phyloP scores from a whole-genome alignment of 495 filamentous ascomycete genomes.

The Ascobolus immersus region DNA sequence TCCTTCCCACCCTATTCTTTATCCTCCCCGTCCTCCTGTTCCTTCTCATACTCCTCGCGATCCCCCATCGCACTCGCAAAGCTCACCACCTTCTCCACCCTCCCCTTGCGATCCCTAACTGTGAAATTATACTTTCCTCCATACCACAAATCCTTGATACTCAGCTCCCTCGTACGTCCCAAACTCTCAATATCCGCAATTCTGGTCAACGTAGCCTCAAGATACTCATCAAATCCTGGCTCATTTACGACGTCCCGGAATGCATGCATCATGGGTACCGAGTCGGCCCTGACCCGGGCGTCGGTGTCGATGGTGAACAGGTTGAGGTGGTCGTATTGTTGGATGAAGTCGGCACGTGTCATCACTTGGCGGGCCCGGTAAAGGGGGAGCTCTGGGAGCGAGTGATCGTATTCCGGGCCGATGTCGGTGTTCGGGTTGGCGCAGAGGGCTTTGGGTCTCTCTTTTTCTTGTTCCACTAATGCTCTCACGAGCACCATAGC shows the following conservation, averaged over 20 bases:
- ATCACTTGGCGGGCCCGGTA: constrained; percentile 75
- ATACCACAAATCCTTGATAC: constrained; percentile 52
- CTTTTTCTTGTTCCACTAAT: constrained; percentile 54
- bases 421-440: constrained; percentile 35
- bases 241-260: constrained; percentile 42
- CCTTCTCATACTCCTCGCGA: too few species aligned
- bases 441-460: constrained; percentile 33
- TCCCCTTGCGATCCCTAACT: constrained; percentile 23
- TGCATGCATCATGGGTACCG: constrained; percentile 83
- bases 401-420: constrained; percentile 33
- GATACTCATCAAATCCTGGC: constrained; percentile 50
- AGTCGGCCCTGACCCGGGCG: constrained; percentile 75
- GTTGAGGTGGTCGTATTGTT: constrained; percentile 74
- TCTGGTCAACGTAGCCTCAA: constrained; percentile 57
- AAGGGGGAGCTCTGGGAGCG: constrained; percentile 56
- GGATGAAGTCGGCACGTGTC: constrained; percentile 87
- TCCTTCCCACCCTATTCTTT: too few species aligned
- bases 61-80: too few species aligned
- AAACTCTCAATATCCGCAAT: constrained; percentile 81
- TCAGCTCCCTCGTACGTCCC: constrained; percentile 71
- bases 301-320: constrained; percentile 81
- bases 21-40: too few species aligned
- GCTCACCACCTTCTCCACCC: constrained; percentile 6
- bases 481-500: constrained; percentile 84
- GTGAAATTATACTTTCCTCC: constrained; percentile 56